phyloP scores from a whole-genome alignment of 768 basidiomycete species.

The Pulveroboletus sp. region DNA sequence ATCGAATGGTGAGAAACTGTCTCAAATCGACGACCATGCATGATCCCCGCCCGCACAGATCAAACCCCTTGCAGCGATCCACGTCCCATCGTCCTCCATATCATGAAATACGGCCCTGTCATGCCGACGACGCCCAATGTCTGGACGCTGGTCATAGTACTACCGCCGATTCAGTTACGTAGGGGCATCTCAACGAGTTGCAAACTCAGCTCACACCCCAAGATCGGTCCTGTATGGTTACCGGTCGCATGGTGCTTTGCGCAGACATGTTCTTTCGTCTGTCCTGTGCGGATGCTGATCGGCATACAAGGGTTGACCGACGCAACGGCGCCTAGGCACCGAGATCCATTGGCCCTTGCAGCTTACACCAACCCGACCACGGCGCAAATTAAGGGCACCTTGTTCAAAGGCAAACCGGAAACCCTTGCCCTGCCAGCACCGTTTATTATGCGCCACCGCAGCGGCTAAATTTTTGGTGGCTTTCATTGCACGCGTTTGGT shows the following conservation, averaged over 20 bases:
- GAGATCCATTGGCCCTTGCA: neutral
- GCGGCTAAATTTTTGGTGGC: neutral
- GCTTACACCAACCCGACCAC: neutral
- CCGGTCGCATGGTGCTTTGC: too few species aligned
- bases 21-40: too few species aligned
- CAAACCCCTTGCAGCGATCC: slow-evolving; percentile 2
- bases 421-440: neutral
- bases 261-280: neutral
- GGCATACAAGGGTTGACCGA: neutral
- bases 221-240: too few species aligned
- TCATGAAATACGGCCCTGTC: neutral
- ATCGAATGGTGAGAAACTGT: too few species aligned
- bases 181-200: too few species aligned
- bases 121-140: neutral
- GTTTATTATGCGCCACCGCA: too few species aligned
- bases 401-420: too few species aligned
- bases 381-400: slow-evolving; percentile 1
- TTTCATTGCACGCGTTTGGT: too few species aligned
- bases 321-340: slow-evolving; percentile 8
- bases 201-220: too few species aligned
- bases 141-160: too few species aligned
- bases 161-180: too few species aligned
- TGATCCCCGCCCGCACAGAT: too few species aligned
- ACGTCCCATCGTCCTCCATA: neutral
- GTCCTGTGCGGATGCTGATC: neutral